Conservation (phyloP, 2,329 filamentous ascomycete species). For the Cytospora chrysosperma region DNA sequence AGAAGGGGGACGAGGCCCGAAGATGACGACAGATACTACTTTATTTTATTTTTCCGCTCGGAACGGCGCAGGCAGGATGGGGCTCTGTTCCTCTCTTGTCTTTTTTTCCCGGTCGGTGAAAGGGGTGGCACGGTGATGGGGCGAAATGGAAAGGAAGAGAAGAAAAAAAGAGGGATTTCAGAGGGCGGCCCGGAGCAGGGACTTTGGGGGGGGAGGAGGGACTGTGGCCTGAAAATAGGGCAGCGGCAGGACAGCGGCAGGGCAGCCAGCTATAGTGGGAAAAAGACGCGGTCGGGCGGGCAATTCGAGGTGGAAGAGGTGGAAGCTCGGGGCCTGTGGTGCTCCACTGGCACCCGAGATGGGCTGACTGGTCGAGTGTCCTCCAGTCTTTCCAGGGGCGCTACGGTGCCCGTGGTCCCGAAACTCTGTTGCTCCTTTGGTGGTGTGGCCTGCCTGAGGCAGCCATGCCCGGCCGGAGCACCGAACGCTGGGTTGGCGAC, state of each 20-base stretch:
- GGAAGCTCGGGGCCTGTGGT: constrained; percentile 17
- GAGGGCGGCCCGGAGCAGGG: not conserved
- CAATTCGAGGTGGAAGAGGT: constrained; percentile 11
- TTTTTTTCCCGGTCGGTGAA: constrained; percentile 25
- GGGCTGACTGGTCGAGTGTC: constrained; percentile 18
- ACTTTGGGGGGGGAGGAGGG: too few species aligned
- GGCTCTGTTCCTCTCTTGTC: constrained; percentile 1
- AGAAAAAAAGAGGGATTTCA: constrained; percentile 11
- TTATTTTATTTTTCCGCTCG: constrained; percentile 4
- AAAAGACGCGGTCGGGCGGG: constrained; percentile 14
- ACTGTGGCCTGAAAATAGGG: not conserved
- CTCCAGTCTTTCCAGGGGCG: constrained; percentile 11
- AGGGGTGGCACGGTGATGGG: constrained; percentile 27
- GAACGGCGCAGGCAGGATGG: constrained; percentile 20
- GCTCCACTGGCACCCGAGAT: constrained; percentile 23
- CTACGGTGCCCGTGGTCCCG: constrained; percentile 23
- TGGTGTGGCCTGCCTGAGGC: constrained; percentile 9
- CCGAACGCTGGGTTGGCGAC: constrained; percentile 12
- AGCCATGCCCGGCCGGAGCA: constrained; percentile 23
- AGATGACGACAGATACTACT: constrained; percentile 11
- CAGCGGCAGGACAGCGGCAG: constrained; percentile 22
- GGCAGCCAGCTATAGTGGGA: constrained; percentile 28
- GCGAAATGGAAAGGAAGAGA: constrained; percentile 14
- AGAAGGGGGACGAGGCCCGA: constrained; percentile 3
- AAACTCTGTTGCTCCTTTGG: constrained; percentile 1